Conservation (phyloP, 352 stramenopile genomes). For the Phytophthora fragariaefolia region DNA sequence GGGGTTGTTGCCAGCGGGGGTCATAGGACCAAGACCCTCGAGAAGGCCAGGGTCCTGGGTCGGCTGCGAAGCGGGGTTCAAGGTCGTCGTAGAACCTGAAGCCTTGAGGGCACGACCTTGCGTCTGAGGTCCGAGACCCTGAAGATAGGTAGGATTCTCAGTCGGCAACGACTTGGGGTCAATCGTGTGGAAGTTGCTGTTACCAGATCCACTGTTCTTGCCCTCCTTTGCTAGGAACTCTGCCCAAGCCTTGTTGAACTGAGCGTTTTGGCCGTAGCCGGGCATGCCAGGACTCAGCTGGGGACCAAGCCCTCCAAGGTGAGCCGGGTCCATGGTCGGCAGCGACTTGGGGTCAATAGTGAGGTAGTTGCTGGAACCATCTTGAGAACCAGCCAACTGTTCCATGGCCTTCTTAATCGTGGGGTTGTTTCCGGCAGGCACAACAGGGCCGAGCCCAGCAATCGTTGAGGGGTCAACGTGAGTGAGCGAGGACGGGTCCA, state of each 20-base stretch:
- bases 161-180: conserved; percentile 2
- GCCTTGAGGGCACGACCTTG: not conserved
- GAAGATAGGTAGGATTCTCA: not conserved
- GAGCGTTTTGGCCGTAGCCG: conserved; percentile 19
- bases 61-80: not conserved
- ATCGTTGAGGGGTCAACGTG: conserved; percentile 13
- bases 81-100: not conserved
- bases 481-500: conserved; percentile 12
- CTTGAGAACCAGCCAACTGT: conserved; percentile 1
- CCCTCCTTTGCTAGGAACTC: conserved; percentile 8
- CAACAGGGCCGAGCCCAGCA: conserved; percentile 12
- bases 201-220: not conserved
- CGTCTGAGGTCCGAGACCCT: conserved; percentile 6
- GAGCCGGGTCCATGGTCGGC: conserved; percentile 1
- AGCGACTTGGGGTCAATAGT: conserved; percentile 2
- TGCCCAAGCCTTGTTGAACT: conserved; percentile 30
- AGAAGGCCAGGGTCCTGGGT: too few relatives aligned
- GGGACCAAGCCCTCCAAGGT: conserved; percentile 4
- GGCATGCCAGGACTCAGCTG: conserved; percentile 21
- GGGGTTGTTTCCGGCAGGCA: conserved; percentile 19
- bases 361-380: conserved; percentile 2
- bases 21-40: not conserved
- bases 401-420: conserved; percentile 31
- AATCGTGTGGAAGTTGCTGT: conserved; percentile 12
- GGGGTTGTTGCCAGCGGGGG: not conserved